These are phyloP conservation scores for Alternaria incomplexa DNA, from an alignment of 2,329 filamentous ascomycete species.

Conservation along the genomic window DNA sequence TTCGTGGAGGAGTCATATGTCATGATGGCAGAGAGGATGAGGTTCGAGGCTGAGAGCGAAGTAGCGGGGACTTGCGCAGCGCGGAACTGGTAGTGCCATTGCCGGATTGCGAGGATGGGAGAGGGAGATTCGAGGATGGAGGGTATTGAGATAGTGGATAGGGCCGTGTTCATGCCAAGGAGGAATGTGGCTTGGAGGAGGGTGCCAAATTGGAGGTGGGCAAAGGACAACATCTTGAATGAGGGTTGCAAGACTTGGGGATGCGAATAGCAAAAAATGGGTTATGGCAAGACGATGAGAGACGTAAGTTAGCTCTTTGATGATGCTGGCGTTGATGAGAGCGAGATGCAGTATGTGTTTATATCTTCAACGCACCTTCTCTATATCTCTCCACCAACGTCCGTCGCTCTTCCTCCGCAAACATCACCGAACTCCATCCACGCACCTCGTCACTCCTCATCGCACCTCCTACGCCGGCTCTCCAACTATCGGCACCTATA, in stretches of 20 bases:
- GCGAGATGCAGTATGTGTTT: neutral
- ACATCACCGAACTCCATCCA: neutral
- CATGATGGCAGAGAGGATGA: neutral
- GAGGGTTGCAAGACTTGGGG: neutral
- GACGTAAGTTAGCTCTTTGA: neutral
- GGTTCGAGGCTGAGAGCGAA: neutral
- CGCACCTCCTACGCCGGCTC: neutral
- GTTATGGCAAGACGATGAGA: neutral
- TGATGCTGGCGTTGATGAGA: neutral
- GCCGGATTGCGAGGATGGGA: neutral
- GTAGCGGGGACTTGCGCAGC: neutral
- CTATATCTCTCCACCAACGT: neutral
- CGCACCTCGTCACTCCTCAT: neutral
- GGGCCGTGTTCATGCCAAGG: neutral
- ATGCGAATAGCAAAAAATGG: neutral
- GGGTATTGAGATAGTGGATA: neutral
- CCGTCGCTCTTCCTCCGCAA: neutral
- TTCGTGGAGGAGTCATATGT: neutral
- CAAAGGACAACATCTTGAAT: neutral
- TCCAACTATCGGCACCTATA: neutral
- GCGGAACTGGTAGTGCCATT: slow-evolving; percentile 4
- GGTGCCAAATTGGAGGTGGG: neutral
- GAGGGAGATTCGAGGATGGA: neutral
- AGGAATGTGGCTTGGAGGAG: slow-evolving; percentile 5
- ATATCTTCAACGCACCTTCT: neutral